Base-by-base conservation (phyloP, 768 basidiomycete species). In the Ephemerocybe angulata region DNA sequence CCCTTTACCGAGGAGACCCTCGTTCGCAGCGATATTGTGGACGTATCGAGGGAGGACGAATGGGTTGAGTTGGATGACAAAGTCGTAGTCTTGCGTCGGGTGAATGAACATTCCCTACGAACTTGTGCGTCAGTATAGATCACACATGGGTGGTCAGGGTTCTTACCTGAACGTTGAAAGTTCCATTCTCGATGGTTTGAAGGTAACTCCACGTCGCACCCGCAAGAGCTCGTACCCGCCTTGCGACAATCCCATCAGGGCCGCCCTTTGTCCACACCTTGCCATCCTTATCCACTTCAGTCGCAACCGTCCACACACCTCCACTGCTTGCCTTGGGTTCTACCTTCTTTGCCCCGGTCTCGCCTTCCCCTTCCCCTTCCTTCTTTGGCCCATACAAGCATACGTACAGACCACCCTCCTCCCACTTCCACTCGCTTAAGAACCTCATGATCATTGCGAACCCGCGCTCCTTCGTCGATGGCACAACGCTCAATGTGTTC, bases 361-460 rank as follows among this genome's bases (percentile, higher is more conserved):
- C 58, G 17, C 56, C 71, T 15, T 53, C 58, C 17, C 55, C 71
- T 57, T 46, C 74, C 58, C 37, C 76, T 60, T 49, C 17, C 31
- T 41, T 30, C 28, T 28, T 25, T 17, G 43, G 43, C 29, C 73
- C 78, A 58, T 89, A 91, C 38, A 98, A 63, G 1, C 92, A 88
- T 2, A 98, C 85, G 53, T 83, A 79, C 22, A 95, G 46, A 1
- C 25, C 35, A 2, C 84, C 85, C 19, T 83, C 76, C 52, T 84
- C 81, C 87, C 93, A 96, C 54, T 81, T 81, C 97, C 96, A 98
- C 19, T 84, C 81, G 58, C 79, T 84, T 55, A 99, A 68, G 54
- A 90, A 80, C 38, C 80, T 76, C 3, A 99, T 72, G 1, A 90
- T 85, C 2, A 78, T 67, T 1, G 89, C 81, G 65, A 99, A 92